These are phyloP conservation scores for Phlebopus sp. DNA, from an alignment of 1,284 basidiomycete genomes.

Conservation along the genomic window DNA sequence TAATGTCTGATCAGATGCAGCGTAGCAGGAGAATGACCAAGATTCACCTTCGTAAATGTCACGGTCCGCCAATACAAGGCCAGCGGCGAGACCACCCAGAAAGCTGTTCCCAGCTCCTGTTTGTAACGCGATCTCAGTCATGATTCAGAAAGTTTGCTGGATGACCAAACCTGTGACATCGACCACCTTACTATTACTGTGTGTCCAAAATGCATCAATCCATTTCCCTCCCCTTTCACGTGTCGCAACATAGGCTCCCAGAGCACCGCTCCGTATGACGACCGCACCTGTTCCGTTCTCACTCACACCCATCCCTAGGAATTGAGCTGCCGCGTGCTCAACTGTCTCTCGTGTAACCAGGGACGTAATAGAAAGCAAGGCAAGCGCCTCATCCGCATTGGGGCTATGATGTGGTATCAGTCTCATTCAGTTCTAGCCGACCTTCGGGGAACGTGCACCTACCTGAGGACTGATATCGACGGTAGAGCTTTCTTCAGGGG, in stretches of 20 bases:
- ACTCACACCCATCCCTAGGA: constrained; percentile 60
- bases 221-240: constrained; percentile 49
- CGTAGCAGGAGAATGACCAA: constrained; percentile 1
- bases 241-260: constrained; percentile 70
- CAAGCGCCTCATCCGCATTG: constrained; percentile 73
- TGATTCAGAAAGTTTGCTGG: constrained; percentile 6
- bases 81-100: constrained; percentile 80
- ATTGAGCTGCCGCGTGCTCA: constrained; percentile 57
- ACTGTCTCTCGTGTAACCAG: constrained; percentile 50
- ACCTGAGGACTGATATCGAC: constrained; percentile 68
- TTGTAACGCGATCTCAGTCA: background rate
- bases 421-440: background rate
- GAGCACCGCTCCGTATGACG: constrained; percentile 73
- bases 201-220: constrained; percentile 77
- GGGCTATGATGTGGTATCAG: constrained; percentile 46
- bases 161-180: constrained; percentile 75
- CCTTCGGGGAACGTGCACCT: constrained; percentile 12
- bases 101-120: constrained; percentile 87
- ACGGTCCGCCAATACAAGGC: constrained; percentile 54
- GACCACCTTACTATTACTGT: constrained; percentile 53
- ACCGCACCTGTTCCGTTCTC: constrained; percentile 50
- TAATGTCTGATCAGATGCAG: constrained; percentile 14
- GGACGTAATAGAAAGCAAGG: constrained; percentile 53
- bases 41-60: constrained; percentile 62
- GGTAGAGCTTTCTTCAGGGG: constrained; percentile 62